Percentiles rank a stretch among this genome's conserved stretches.
phyloP scores from a whole-genome alignment of 306 rosid species.

The Coriaria nepalensis region DNA sequence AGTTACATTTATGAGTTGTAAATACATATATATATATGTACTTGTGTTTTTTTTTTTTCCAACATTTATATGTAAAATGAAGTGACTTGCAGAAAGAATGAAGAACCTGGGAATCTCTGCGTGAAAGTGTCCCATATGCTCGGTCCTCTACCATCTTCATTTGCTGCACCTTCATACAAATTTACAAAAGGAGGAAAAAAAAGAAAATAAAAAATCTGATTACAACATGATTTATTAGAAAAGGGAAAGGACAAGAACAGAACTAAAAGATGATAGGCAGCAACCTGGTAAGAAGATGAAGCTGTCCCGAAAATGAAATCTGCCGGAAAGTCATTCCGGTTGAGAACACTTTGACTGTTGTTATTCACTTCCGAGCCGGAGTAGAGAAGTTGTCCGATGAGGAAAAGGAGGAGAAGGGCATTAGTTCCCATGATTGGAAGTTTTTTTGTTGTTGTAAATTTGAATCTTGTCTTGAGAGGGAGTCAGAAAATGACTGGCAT shows the following conservation, averaged over 20 bases:
- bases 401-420: no score
- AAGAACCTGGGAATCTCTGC: constrained; percentile 24
- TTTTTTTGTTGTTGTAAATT: no score
- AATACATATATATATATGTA: no score
- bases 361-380: neutral
- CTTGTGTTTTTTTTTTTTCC: neutral
- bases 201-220: neutral
- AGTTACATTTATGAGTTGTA: neutral
- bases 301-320: constrained; percentile 32
- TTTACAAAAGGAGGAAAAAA: neutral
- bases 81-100: neutral
- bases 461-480: no score
- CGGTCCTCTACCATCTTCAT: constrained; percentile 29
- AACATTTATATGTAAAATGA: neutral
- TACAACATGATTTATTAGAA: no score
- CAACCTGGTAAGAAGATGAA: constrained; percentile 36
- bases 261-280: neutral
- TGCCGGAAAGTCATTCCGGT: constrained; percentile 23
- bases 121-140: constrained; percentile 51
- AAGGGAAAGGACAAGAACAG: neutral
- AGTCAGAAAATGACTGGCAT: no score
- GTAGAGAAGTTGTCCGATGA: neutral
- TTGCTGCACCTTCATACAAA: constrained; percentile 44
- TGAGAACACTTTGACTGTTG: constrained; percentile 4
- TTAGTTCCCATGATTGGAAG: no score